These are phyloP conservation scores for Arachnomyces sp. DNA, from an alignment of 2,329 filamentous ascomycete species.

Conservation along the genomic window DNA sequence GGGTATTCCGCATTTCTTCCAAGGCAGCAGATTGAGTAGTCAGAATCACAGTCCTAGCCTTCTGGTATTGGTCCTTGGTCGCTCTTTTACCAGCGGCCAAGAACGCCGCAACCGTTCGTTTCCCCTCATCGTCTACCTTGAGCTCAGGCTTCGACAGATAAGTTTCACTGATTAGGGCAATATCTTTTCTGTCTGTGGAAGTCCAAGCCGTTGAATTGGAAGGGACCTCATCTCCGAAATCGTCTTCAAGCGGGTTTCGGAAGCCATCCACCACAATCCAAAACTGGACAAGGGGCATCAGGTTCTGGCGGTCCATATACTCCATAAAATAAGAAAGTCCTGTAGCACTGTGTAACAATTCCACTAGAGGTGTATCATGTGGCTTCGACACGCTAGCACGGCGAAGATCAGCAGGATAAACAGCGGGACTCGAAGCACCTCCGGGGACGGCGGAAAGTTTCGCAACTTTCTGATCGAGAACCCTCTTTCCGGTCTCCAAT, in stretches of 20 bases:
- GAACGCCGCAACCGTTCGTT: slow-evolving; percentile 66
- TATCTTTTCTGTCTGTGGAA: slow-evolving; percentile 74
- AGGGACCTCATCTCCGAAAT: slow-evolving; percentile 63
- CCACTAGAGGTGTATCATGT: slow-evolving; percentile 68
- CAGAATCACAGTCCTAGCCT: slow-evolving; percentile 72
- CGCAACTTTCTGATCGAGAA: slow-evolving; percentile 83
- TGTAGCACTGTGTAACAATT: slow-evolving; percentile 82
- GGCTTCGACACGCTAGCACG: slow-evolving; percentile 50
- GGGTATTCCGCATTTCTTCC: slow-evolving; percentile 71
- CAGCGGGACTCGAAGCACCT: slow-evolving; percentile 23
- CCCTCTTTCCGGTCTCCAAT: slow-evolving; percentile 80
- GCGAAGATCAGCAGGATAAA: slow-evolving; percentile 20
- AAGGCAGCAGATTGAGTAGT: slow-evolving; percentile 74
- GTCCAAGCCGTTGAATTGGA: slow-evolving; percentile 63
- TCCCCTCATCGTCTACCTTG: slow-evolving; percentile 63
- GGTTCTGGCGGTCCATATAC: slow-evolving; percentile 86
- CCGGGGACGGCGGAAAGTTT: slow-evolving; percentile 65
- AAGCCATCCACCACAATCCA: slow-evolving; percentile 98
- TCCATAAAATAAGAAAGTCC: slow-evolving; percentile 99
- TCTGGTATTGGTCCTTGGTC: slow-evolving; percentile 71
- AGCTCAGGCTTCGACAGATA: slow-evolving; percentile 80
- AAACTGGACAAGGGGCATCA: slow-evolving; percentile 90
- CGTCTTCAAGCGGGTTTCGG: slow-evolving; percentile 84
- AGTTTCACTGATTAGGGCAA: slow-evolving; percentile 83
- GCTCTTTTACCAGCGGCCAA: slow-evolving; percentile 69